phyloP scores from a whole-genome alignment of 1,284 basidiomycete species.

The Ustilago trichophora region DNA sequence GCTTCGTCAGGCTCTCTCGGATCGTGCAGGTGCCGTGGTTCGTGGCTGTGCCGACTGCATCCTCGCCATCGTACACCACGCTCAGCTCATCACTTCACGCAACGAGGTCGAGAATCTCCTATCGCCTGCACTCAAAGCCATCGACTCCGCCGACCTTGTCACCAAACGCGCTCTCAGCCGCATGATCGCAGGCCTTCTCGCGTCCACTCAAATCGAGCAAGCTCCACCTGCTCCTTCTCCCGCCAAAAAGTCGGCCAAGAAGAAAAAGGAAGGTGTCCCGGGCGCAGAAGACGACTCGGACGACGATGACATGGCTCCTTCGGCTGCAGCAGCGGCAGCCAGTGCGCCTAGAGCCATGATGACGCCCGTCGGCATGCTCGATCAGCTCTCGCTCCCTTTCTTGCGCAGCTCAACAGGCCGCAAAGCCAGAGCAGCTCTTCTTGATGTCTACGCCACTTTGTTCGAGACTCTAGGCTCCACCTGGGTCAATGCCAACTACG shows the following conservation, averaged over 20 bases:
- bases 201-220: slow-evolving; percentile 82
- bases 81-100: slow-evolving; percentile 67
- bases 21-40: slow-evolving; percentile 87
- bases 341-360: slow-evolving; percentile 79
- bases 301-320: slow-evolving; percentile 66
- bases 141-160: slow-evolving; percentile 81
- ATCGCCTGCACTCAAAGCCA: slow-evolving; percentile 75
- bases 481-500: slow-evolving; percentile 86
- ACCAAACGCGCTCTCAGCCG: slow-evolving; percentile 82
- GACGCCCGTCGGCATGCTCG: slow-evolving; percentile 81
- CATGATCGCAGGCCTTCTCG: slow-evolving; percentile 83
- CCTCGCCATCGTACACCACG: slow-evolving; percentile 60
- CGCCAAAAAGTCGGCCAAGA: slow-evolving; percentile 67
- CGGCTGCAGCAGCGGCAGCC: slow-evolving; percentile 68
- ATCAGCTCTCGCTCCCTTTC: slow-evolving; percentile 79
- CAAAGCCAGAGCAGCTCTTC: slow-evolving; percentile 81
- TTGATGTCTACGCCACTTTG: slow-evolving; percentile 86
- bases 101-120: slow-evolving; percentile 81
- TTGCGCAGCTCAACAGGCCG: slow-evolving; percentile 76
- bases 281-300: slow-evolving; percentile 68
- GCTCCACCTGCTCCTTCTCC: slow-evolving; percentile 65
- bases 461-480: slow-evolving; percentile 78
- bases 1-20: slow-evolving; percentile 78
- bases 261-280: slow-evolving; percentile 70
- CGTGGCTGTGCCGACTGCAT: slow-evolving; percentile 78